Percentiles rank a stretch among this genome's conserved stretches.
These are phyloP conservation scores for Colletotrichum sp. DNA, from an alignment of 2,329 filamentous ascomycete genomes.

Conservation along the genomic window DNA sequence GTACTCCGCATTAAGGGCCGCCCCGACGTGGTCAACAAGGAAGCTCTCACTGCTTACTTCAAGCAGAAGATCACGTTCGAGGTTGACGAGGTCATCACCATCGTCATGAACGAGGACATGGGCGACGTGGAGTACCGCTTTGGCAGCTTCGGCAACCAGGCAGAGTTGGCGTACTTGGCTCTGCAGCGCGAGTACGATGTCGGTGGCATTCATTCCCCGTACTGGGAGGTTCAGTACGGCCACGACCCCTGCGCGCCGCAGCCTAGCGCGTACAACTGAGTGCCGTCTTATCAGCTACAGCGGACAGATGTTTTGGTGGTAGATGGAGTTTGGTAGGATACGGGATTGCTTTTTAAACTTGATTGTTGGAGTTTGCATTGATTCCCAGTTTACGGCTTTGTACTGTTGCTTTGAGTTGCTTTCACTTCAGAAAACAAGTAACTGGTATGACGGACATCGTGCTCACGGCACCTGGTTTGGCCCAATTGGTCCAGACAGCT, in stretches of 20 bases:
- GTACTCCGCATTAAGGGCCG: slow-evolving; percentile 57
- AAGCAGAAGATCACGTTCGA: slow-evolving; percentile 48
- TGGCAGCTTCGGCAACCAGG: slow-evolving; percentile 60
- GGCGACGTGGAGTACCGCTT: slow-evolving; percentile 55
- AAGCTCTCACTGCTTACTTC: slow-evolving; percentile 45
- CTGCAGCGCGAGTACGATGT: background rate
- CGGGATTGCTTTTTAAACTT: background rate
- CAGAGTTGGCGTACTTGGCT: slow-evolving; percentile 48
- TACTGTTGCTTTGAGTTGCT: background rate
- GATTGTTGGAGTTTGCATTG: background rate
- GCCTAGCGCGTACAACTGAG: background rate
- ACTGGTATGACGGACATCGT: background rate
- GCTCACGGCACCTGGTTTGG: background rate
- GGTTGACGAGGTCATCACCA: slow-evolving; percentile 44
- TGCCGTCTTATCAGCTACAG: background rate
- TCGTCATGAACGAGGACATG: slow-evolving; percentile 29
- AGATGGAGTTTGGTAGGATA: background rate
- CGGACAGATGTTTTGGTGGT: background rate
- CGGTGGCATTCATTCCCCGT: slow-evolving; percentile 3
- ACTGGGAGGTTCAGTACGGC: slow-evolving; percentile 24
- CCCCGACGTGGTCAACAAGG: slow-evolving; percentile 45
- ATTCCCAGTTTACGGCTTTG: background rate
- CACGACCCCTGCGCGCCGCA: slow-evolving; percentile 5
- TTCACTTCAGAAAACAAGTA: background rate
- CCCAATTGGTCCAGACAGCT: background rate